phyloP scores from a whole-genome alignment of 257 asterid genomes.

The Solanum sejunctum region DNA sequence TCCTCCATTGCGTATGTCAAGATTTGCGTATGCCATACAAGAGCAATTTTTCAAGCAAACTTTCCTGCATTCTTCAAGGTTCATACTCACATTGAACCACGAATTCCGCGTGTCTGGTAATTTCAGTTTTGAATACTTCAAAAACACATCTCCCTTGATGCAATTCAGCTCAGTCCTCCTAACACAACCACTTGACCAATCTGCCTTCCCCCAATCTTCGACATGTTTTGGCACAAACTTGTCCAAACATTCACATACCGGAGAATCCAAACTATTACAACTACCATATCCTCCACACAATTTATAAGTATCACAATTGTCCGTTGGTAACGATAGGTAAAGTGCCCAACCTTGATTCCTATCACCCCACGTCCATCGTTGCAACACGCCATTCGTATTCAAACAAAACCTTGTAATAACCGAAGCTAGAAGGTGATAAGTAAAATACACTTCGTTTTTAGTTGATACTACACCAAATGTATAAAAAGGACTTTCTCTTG shows the following conservation, averaged over 20 bases:
- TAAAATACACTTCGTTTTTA: conserved; percentile 10
- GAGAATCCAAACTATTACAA: conserved; percentile 10
- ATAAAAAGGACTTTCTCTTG: conserved; percentile 1
- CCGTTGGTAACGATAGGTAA: conserved; percentile 5
- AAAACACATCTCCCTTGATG: conserved; percentile 11
- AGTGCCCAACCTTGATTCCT: conserved; percentile 13
- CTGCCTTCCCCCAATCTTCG: conserved; percentile 7
- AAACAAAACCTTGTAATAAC: conserved; percentile 10
- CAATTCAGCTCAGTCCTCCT: conserved; percentile 1
- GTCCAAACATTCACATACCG: conserved; percentile 22
- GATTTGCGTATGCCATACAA: conserved; percentile 18
- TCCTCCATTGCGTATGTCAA: conserved; percentile 9
- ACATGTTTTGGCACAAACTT: conserved; percentile 12
- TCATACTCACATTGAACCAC: neutral
- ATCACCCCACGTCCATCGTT: conserved; percentile 20
- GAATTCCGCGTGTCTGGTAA: conserved; percentile 8
- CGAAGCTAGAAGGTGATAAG: neutral
- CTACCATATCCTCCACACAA: conserved; percentile 31
- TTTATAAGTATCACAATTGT: conserved; percentile 22
- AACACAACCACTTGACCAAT: conserved; percentile 15
- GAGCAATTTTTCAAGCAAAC: conserved; percentile 11
- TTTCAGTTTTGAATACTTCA: conserved; percentile 1
- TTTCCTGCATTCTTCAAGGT: neutral
- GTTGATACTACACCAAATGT: conserved; percentile 1
- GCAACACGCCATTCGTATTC: conserved; percentile 6